Conservation (phyloP, 2,329 filamentous ascomycete genomes). For the Phialophora macrospora region DNA sequence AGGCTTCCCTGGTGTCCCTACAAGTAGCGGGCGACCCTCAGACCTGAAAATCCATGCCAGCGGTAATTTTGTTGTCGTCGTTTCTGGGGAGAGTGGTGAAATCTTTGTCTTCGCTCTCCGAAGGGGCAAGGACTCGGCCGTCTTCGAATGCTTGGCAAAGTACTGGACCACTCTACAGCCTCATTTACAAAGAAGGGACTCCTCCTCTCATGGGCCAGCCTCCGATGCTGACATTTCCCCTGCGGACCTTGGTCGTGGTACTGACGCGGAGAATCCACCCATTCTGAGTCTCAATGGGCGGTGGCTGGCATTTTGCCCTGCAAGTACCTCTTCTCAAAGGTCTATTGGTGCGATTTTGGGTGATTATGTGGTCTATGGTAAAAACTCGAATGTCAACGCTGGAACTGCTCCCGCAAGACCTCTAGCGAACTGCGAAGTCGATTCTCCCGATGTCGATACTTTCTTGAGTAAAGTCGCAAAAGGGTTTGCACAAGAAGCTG, state of each 20-base stretch:
- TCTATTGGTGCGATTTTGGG: constrained; percentile 52
- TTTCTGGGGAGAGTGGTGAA: constrained; percentile 84
- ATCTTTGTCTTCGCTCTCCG: constrained; percentile 72
- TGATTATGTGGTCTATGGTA: constrained; percentile 43
- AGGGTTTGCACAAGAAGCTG: constrained; percentile 56
- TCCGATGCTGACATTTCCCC: constrained; percentile 52
- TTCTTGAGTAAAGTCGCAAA: constrained; percentile 54
- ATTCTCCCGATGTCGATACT: constrained; percentile 54
- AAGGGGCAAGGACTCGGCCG: constrained; percentile 34
- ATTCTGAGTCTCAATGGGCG: constrained; percentile 52
- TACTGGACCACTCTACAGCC: constrained; percentile 85
- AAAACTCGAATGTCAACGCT: constrained; percentile 50
- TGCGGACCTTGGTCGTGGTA: constrained; percentile 45
- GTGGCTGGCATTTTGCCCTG: constrained; percentile 54
- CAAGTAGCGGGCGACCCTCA: constrained; percentile 55
- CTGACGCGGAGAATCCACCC: constrained; percentile 43
- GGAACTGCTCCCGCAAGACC: constrained; percentile 51
- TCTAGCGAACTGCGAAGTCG: constrained; percentile 51
- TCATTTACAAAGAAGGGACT: constrained; percentile 50
- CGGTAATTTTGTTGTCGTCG: constrained; percentile 71
- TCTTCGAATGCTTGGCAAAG: constrained; percentile 77
- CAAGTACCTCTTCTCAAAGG: constrained; percentile 46
- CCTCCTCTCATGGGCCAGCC: constrained; percentile 50
- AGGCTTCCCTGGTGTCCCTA: constrained; percentile 19
- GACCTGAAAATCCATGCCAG: constrained; percentile 76